Base-by-base conservation (phyloP, 1,284 basidiomycete species). In the Sphagnurus paluster region DNA sequence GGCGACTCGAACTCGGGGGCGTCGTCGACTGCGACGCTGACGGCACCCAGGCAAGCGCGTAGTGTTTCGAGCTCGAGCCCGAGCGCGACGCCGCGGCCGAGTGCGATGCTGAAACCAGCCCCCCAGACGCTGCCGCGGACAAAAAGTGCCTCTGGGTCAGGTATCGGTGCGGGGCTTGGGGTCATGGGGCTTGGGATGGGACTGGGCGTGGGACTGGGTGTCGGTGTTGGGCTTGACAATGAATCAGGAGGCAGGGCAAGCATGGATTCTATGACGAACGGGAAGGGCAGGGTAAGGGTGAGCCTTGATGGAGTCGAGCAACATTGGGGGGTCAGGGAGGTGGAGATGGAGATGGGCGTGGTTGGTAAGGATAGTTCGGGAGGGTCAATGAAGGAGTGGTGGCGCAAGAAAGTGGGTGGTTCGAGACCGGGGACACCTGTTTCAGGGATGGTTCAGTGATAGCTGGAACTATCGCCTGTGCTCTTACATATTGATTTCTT, bases 141-240 rank as follows among this genome's bases (percentile, higher is more conserved):
- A 7, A 37, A 32, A 25, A 45, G 43, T 36, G 11, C n/a, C n/a
- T n/a, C n/a, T n/a, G n/a, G n/a, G n/a, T n/a, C 46, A 13, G 50
- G 42, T n/a, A 45, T 52, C n/a, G 30, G 50, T 6, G 43, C 46
- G 4, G 42, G 50, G 41, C 34, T 55, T 2, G 56, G 56, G 21
- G 55, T 57, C 10, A 57, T 55, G 56, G 56, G 56, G 28, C 50
- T 57, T 11, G 56, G 55, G n/a, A 41, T 57, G 49, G 55, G 55
- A 24, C 46, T 56, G 43, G 54, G 54, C 2, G 29, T 56, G 11
- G 54, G 54, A 26, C 42, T 57, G 51, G 56, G 56, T 2, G 52
- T 57, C 6, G 46, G 56, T 7, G 36, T 57, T n/a, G 56, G 54
- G 11, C 51, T 50, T 11, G 26, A 35, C n/a, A 29, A 21, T 40